Evolutionary conservation across 495 filamentous ascomycete species (phyloP), one percentile per base, ranked within the genome.

Genomic region (Penicillium macrosclerotiorum): DNA sequence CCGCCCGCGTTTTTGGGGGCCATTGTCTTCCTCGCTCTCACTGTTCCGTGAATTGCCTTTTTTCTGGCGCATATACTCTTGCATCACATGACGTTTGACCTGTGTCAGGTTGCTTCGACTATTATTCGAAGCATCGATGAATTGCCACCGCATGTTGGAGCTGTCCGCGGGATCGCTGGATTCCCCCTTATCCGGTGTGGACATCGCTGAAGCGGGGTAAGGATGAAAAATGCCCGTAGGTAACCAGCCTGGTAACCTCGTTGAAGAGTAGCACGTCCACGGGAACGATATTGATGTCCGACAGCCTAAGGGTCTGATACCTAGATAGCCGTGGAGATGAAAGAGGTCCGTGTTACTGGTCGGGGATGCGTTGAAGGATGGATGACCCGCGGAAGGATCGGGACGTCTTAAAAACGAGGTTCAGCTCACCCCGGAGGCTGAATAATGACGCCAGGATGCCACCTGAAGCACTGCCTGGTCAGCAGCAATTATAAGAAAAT

Each of bases 81-180:
- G 66, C 70, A 72, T 73, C 3, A 73, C 70, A 69, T 73, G 70
- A 12, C 68, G 67, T 32, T 71, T 71, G 19, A 73, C 70, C 45
- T 68, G 67, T 0, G 67, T 73, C 38, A 70, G 37, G 27, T 72
- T 73, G 41, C 55, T 60, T 27, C 67, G 61, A 45, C 60, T 64
- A 26, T 71, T 64, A 16, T 64, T 60, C 7, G 70, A 69, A 42
- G 60, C 42, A 33, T 73, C 67, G 47, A 73, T 73, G 39, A 73
- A 73, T 44, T 72, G 68, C 64, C 67, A 73, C 20, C 63, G 62
- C 30, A 51, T 52, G 19, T 52, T 49, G 33, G 47, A 30, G 25
- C 42, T 17, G 9, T 45, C 51, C 24, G 45, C 9, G 4, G 39
- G 13, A 20, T 34, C 29, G 36, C 27, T 45, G 20, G 44, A 25